phyloP scores from a whole-genome alignment of 345 rosid genomes.

The Alliaria petiolata region DNA sequence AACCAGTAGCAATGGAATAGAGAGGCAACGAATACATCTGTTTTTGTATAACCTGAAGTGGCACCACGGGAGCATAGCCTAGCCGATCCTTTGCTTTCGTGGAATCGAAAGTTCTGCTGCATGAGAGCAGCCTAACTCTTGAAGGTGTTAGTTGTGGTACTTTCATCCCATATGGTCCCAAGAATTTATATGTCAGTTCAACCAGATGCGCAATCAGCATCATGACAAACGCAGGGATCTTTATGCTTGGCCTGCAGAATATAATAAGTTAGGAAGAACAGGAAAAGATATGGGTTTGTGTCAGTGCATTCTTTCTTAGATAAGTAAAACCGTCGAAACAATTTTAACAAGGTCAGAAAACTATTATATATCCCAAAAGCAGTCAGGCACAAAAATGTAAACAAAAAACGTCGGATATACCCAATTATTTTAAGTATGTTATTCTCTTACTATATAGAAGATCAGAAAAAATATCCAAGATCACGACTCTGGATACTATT shows the following conservation, averaged over 20 bases:
- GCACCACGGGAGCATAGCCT: slow-evolving; percentile 70
- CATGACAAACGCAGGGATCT: slow-evolving; percentile 66
- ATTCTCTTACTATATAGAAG: neutral
- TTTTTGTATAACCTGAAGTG: slow-evolving; percentile 63
- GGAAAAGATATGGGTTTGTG: neutral
- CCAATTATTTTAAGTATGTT: neutral
- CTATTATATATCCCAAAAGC: neutral
- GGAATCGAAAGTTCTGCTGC: slow-evolving; percentile 70
- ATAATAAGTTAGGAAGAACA: slow-evolving; percentile 27
- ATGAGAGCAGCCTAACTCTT: slow-evolving; percentile 79
- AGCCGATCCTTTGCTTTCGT: slow-evolving; percentile 81
- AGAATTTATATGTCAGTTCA: slow-evolving; percentile 58
- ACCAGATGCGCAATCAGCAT: slow-evolving; percentile 82
- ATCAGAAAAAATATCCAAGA: neutral
- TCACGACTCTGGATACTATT: neutral
- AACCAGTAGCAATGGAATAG: no score
- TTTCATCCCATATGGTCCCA: slow-evolving; percentile 86
- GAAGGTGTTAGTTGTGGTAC: slow-evolving; percentile 90
- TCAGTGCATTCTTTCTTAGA: neutral
- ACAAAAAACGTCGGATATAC: neutral
- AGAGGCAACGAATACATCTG: no score
- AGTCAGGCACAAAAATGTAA: slow-evolving; percentile 4
- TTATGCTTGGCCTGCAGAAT: slow-evolving; percentile 81
- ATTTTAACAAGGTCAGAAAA: neutral
- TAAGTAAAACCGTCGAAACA: neutral